Evolutionary conservation across 2,329 filamentous ascomycete species (phyloP), one percentile per base, ranked within the genome.

Genomic region (Ophiostoma sp.): DNA sequence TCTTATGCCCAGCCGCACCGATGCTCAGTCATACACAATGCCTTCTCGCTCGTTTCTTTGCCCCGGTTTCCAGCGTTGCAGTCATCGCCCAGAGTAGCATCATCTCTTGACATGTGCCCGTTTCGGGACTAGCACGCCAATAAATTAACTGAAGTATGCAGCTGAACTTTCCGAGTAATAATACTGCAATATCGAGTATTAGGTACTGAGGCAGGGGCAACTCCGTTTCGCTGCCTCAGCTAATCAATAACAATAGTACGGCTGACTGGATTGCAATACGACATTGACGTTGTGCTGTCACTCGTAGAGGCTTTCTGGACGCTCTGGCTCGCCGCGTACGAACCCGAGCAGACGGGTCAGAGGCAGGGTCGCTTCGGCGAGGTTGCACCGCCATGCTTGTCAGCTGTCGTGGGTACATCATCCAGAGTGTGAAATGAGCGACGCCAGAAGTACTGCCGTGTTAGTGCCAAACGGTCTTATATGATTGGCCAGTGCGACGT

Each of bases 401-500:
- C 49, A 55, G 49, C 27, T 18, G 11, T 52, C 47, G 27, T 4
- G n/a, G 5, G 49, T 58, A 58, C 52, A 14, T 38, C 4, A 38
- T 6, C 14, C 38, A 58, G n/a, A 58, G 18, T 38, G 55, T 12
- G 1, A 55, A 55, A 55, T 55, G 49, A 55, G 49, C 27, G 49
- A 8, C n/a, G 49, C 7, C 49, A 27, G 5, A 55, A 55, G 49
- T 55, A 36, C 18, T 55, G 52, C 4, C 55, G 55, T 60, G 5
- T 40, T 60, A 60, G 55, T 60, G 27, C 8, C 9, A 60, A 58
- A 58, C n/a, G 27, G 55, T 60, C 55, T 60, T 60, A 60, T 60
- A 40, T 60, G 55, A 60, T 60, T 60, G 55, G 55, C 55, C 27
- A 38, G 55, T 60, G 36, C 2, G 27, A 60, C 55, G 55, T 60